These are phyloP conservation scores for Fusarium virguliforme DNA, from an alignment of 2,329 filamentous ascomycete genomes.

Conservation along the genomic window DNA sequence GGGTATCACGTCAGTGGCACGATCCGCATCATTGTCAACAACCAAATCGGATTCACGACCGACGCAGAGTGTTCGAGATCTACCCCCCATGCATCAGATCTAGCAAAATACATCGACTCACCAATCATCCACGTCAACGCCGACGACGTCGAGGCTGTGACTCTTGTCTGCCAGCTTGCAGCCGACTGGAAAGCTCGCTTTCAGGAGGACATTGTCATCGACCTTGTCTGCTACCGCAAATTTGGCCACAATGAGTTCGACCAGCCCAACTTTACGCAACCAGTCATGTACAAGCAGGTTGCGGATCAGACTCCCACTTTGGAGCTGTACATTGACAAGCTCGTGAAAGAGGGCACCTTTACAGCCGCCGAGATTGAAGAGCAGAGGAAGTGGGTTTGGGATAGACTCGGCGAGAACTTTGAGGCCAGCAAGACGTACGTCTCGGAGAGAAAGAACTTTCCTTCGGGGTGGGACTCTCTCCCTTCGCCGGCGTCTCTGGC, in stretches of 20 bases:
- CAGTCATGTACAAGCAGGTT: slow-evolving; percentile 99
- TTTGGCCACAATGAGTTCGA: slow-evolving; percentile 99
- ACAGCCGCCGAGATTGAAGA: slow-evolving; percentile 97
- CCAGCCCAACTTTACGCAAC: slow-evolving; percentile 98
- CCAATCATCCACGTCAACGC: slow-evolving; percentile 99
- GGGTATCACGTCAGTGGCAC: slow-evolving; percentile 97
- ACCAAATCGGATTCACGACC: slow-evolving; percentile 99
- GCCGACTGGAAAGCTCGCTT: slow-evolving; percentile 98
- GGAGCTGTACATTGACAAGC: slow-evolving; percentile 90
- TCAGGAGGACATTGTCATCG: slow-evolving; percentile 96
- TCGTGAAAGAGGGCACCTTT: slow-evolving; percentile 92
- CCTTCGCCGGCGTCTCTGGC: slow-evolving; percentile 60
- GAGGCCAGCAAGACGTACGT: slow-evolving; percentile 96
- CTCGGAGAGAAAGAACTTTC: slow-evolving; percentile 94
- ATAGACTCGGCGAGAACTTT: slow-evolving; percentile 97
- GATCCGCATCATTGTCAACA: slow-evolving; percentile 97
- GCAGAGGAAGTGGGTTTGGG: slow-evolving; percentile 99
- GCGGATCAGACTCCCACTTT: slow-evolving; percentile 85
- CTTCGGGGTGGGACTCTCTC: slow-evolving; percentile 65
- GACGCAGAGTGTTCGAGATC: slow-evolving; percentile 96
- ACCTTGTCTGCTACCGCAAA: slow-evolving; percentile 98
- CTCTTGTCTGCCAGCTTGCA: slow-evolving; percentile 96
- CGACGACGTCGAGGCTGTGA: slow-evolving; percentile 96
- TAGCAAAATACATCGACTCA: slow-evolving; percentile 97
- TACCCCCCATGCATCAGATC: slow-evolving; percentile 98